A percentile compares a stretch with the other conserved stretches of the same genome.
phyloP scores from a whole-genome alignment of 495 filamentous ascomycete genomes.

The Jackrogersella minutella region DNA sequence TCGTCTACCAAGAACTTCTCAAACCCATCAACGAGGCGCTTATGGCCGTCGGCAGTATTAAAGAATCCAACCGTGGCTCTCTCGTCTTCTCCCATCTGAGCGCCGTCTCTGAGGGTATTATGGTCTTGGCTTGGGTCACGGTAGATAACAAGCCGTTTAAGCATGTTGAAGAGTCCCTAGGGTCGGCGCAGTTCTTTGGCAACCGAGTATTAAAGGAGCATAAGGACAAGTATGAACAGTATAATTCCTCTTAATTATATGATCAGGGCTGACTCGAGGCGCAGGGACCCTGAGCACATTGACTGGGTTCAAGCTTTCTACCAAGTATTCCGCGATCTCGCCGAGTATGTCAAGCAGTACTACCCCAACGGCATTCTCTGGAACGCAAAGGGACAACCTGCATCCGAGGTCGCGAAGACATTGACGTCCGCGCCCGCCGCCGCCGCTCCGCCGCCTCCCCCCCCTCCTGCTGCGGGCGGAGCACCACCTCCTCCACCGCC shows the following conservation, averaged over 20 bases:
- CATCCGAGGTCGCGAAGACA: constrained; percentile 69
- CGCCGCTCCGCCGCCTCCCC: constrained; percentile 55
- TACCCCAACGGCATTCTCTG: constrained; percentile 82
- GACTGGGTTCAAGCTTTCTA: constrained; percentile 91
- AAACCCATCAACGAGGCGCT: constrained; percentile 83
- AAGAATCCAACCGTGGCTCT: constrained; percentile 77
- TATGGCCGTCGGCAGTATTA: constrained; percentile 75
- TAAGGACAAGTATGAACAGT: constrained; percentile 81
- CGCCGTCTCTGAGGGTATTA: constrained; percentile 87
- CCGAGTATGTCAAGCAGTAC: constrained; percentile 81
- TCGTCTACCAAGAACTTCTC: constrained; percentile 68
- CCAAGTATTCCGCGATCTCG: constrained; percentile 80
- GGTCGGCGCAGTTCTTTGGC: constrained; percentile 86
- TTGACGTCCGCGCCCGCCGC: constrained; percentile 48
- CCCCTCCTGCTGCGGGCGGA: constrained; percentile 62
- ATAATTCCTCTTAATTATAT: neutral
- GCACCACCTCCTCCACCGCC: constrained; percentile 74
- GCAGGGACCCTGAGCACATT: constrained; percentile 76
- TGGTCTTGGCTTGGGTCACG: constrained; percentile 84
- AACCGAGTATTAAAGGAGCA: constrained; percentile 88
- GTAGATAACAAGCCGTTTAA: constrained; percentile 80
- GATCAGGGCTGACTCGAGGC: constrained; percentile 2
- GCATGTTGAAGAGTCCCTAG: constrained; percentile 78
- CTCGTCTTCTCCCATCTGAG: constrained; percentile 79
- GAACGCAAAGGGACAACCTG: constrained; percentile 83